Percentiles rank a stretch among this genome's conserved stretches.
Evolutionary conservation across 768 basidiomycete species (phyloP).

Genomic region (Lactarius sanguifluus): DNA sequence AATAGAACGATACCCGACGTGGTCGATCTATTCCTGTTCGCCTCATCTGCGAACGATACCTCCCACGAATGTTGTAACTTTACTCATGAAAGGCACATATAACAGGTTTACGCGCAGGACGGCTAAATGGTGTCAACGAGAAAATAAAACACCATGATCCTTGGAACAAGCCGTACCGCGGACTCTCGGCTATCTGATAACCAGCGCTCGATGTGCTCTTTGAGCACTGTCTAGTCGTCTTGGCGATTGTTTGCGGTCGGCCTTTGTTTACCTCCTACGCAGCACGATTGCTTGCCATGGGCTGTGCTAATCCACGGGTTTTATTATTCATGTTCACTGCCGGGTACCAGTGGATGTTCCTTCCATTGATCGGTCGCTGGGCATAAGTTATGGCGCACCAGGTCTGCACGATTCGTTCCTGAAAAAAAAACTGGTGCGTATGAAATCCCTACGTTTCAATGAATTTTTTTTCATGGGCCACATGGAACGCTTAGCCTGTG

Average conservation of each 20-base stretch:
- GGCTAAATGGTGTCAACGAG: not conserved
- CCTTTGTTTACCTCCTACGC: not conserved
- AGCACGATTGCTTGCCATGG: not conserved
- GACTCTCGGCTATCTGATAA: conserved; percentile 2
- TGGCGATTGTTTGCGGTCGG: not conserved
- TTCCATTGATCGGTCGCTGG: not conserved
- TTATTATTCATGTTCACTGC: not conserved
- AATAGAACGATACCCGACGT: not conserved
- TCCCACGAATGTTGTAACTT: not conserved
- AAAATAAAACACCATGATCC: not conserved
- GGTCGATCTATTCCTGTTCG: not conserved
- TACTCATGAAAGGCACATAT: not conserved
- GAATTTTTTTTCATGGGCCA: not conserved
- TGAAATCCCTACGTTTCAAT: not conserved
- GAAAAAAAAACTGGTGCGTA: not conserved
- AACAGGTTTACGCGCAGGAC: not conserved
- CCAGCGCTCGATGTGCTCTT: not conserved
- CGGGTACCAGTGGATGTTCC: not conserved
- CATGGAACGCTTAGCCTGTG: not conserved
- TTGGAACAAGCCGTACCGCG: not conserved
- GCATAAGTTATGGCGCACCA: not conserved
- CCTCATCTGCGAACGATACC: not conserved
- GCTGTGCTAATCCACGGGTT: not conserved
- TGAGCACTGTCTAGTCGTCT: not conserved
- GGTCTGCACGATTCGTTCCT: not conserved